phyloP scores from a whole-genome alignment of 345 rosid genomes.

The Pelargonium nanum region DNA sequence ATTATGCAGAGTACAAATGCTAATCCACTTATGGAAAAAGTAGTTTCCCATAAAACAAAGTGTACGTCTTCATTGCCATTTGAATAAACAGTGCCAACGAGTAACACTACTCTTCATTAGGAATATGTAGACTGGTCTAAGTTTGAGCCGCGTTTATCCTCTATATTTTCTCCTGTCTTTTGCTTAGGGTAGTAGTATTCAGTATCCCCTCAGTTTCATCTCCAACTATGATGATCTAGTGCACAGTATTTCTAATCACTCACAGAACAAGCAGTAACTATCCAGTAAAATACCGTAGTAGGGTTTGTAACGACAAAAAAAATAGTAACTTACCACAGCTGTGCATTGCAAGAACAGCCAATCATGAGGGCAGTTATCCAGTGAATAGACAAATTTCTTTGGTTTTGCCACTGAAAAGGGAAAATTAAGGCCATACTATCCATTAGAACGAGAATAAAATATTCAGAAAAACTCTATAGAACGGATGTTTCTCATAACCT shows the following conservation, averaged over 20 bases:
- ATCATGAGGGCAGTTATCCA: conserved; percentile 68
- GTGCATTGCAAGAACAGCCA: conserved; percentile 52
- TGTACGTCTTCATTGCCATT: too few species aligned
- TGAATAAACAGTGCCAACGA: too few species aligned
- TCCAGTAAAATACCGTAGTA: neutral
- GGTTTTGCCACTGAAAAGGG: conserved; percentile 34
- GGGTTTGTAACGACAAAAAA: neutral
- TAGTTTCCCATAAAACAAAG: too few species aligned
- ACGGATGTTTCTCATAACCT: neutral
- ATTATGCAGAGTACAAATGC: too few species aligned
- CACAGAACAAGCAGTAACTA: neutral
- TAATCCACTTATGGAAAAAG: too few species aligned
- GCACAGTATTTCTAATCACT: too few species aligned
- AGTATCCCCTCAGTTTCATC: neutral
- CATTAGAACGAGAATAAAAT: neutral
- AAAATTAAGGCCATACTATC: too few species aligned
- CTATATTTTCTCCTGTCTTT: too few species aligned
- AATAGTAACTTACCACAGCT: conserved; percentile 44
- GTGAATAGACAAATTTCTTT: conserved; percentile 35
- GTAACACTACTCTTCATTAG: too few species aligned
- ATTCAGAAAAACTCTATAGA: neutral
- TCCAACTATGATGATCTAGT: too few species aligned
- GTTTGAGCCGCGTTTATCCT: too few species aligned
- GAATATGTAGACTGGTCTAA: too few species aligned
- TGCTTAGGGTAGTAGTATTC: neutral